A percentile compares a stretch with the other conserved stretches of the same genome.
Conservation (phyloP, 768 basidiomycete species). For the Xerocomellus chrysenteron region DNA sequence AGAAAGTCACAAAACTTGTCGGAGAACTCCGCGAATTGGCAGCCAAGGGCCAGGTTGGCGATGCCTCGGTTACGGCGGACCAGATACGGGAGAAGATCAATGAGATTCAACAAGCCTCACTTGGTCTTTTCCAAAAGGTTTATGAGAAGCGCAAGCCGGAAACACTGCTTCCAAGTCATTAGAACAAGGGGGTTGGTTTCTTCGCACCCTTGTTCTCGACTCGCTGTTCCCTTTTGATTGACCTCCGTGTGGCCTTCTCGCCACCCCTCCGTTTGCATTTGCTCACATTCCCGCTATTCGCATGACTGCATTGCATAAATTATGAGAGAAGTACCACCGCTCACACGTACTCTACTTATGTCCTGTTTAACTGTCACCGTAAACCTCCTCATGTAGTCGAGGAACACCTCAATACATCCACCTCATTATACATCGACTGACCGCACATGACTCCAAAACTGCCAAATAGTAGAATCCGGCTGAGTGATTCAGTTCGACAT, state of each 20-base stretch:
- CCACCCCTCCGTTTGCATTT: slow-evolving; percentile 29
- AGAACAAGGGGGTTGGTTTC: slow-evolving; percentile 53
- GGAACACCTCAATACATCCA: slow-evolving; percentile 23
- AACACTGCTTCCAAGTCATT: slow-evolving; percentile 47
- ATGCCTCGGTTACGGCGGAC: slow-evolving; percentile 78
- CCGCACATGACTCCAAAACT: too few relatives aligned
- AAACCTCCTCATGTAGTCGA: slow-evolving; percentile 14
- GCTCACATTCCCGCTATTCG: not conserved
- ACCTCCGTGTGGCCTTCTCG: slow-evolving; percentile 10
- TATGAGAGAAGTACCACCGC: slow-evolving; percentile 30
- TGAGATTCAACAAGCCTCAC: slow-evolving; percentile 92
- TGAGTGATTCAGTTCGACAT: too few relatives aligned
- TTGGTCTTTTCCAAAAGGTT: slow-evolving; percentile 97
- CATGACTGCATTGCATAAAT: slow-evolving; percentile 28
- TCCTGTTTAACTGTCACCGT: slow-evolving; percentile 13
- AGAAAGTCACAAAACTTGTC: slow-evolving; percentile 88
- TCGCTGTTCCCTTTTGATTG: slow-evolving; percentile 4
- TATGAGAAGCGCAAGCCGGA: slow-evolving; percentile 92
- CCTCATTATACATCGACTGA: too few relatives aligned
- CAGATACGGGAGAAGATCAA: slow-evolving; percentile 88
- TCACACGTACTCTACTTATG: slow-evolving; percentile 24
- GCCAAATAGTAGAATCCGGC: too few relatives aligned
- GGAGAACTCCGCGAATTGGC: slow-evolving; percentile 86
- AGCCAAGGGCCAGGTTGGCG: slow-evolving; percentile 80
- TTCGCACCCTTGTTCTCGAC: not conserved